These are phyloP conservation scores for Trichoderma afroharzianum DNA, from an alignment of 2,329 filamentous ascomycete genomes.

Conservation along the genomic window DNA sequence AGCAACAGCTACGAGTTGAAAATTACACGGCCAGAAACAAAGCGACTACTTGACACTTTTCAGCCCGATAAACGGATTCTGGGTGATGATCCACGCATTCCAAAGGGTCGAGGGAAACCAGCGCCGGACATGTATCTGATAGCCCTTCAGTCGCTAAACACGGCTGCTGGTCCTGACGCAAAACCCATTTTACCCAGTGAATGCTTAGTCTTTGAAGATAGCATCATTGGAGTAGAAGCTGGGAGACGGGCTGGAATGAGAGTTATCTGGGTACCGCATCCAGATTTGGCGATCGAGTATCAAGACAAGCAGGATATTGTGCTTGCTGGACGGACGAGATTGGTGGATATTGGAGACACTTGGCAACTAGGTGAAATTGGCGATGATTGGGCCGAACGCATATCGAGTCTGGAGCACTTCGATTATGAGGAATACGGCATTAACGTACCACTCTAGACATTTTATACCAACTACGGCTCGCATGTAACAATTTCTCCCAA, in stretches of 20 bases:
- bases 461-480: neutral
- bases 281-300: conserved; percentile 45
- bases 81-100: neutral
- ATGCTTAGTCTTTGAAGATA: conserved; percentile 73
- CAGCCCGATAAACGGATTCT: neutral
- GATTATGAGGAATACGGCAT: conserved; percentile 32
- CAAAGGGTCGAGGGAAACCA: conserved; percentile 61
- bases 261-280: conserved; percentile 68
- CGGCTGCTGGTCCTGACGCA: conserved; percentile 45
- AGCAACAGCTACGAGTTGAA: neutral
- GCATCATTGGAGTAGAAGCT: conserved; percentile 67
- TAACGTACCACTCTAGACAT: neutral
- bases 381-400: conserved; percentile 35
- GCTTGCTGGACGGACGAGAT: conserved; percentile 22
- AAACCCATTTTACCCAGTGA: conserved; percentile 56
- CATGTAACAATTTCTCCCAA: no score
- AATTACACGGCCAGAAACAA: neutral
- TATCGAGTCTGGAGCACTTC: conserved; percentile 35
- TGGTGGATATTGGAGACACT: conserved; percentile 25
- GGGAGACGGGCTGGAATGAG: conserved; percentile 70
- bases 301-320: conserved; percentile 19
- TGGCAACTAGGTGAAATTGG: conserved; percentile 31
- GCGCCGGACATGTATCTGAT: conserved; percentile 70
- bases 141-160: conserved; percentile 63
- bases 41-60: neutral